Conservation (phyloP, 2,329 filamentous ascomycete genomes). For the Colletotrichum chrysophilum region DNA sequence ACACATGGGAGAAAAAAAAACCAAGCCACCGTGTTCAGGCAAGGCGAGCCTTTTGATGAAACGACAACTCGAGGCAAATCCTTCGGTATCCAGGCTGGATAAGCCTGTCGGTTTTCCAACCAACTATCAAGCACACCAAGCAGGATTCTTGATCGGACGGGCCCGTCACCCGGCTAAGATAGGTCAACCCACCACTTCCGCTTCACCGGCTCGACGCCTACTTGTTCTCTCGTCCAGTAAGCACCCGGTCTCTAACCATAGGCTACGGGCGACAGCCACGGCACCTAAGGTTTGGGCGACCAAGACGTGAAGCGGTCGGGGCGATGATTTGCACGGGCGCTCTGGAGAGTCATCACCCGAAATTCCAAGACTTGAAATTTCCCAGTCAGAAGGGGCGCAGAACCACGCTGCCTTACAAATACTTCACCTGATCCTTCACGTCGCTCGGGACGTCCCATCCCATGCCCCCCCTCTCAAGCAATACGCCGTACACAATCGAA, state of each 20-base stretch:
- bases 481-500: neutral
- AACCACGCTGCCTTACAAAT: neutral
- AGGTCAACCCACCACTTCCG: neutral
- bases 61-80: neutral
- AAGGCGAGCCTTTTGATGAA: neutral
- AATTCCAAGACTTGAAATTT: neutral
- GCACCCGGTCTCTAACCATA: neutral
- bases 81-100: neutral
- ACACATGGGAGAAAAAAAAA: neutral
- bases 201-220: constrained; percentile 6
- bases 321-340: constrained; percentile 14
- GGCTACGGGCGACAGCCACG: constrained; percentile 2
- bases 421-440: neutral
- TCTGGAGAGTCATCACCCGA: neutral
- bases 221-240: constrained; percentile 5
- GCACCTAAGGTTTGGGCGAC: constrained; percentile 10
- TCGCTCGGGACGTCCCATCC: neutral
- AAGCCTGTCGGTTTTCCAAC: neutral
- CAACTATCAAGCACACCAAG: neutral
- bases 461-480: neutral
- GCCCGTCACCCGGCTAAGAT: neutral
- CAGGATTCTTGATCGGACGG: neutral
- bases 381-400: neutral
- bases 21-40: neutral
- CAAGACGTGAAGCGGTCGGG: constrained; percentile 18